These are phyloP conservation scores for Ramalina intermedia DNA, from an alignment of 495 filamentous ascomycete species.

Conservation along the genomic window DNA sequence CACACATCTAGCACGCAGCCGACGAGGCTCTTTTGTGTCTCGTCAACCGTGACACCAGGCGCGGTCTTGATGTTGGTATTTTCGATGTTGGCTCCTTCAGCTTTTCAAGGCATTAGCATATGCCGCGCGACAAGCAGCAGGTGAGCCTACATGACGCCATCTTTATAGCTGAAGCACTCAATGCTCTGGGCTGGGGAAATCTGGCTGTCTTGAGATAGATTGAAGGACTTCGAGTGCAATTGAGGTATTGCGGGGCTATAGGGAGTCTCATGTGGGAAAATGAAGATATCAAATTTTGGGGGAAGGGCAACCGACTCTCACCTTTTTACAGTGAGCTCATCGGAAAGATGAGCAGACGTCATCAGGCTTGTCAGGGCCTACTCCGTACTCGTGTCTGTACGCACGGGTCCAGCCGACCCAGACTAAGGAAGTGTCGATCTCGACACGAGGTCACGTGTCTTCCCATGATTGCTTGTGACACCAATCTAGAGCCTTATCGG, in stretches of 20 bases:
- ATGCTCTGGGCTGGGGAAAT: background rate
- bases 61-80: constrained; percentile 34
- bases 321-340: no score
- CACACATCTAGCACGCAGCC: constrained; percentile 40
- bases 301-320: no score
- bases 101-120: background rate
- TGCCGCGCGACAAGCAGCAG: background rate
- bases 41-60: constrained; percentile 29
- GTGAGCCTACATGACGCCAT: constrained; percentile 13
- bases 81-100: constrained; percentile 19
- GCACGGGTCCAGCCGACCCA: no score
- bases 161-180: background rate
- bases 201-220: background rate
- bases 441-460: no score
- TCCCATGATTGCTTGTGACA: no score
- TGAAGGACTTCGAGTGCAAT: background rate
- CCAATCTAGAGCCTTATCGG: no score
- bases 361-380: no score
- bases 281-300: no score
- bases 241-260: background rate
- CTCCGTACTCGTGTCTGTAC: no score
- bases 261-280: constrained; percentile 8
- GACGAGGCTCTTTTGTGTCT: constrained; percentile 34
- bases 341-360: no score
- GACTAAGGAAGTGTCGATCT: no score